phyloP scores from a whole-genome alignment of 352 stramenopile species.

The Phytopythium delawarense region DNA sequence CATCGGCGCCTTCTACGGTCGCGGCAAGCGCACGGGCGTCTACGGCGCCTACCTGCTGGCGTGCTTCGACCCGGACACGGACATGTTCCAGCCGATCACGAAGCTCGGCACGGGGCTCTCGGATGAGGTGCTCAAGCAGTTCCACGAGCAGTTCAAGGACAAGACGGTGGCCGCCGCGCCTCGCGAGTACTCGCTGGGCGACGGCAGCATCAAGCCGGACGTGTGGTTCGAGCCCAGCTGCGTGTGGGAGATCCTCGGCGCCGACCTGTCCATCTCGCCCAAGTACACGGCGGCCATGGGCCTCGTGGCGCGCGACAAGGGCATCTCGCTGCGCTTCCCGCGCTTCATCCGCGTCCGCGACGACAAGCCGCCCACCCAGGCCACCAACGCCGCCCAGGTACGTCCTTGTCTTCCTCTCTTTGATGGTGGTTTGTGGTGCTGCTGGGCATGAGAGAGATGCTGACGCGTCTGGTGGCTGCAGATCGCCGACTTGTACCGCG shows the following conservation, averaged over 20 bases:
- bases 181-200: conserved; percentile 90
- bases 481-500: conserved; percentile 80
- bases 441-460: not conserved
- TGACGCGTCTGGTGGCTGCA: conserved; percentile 11
- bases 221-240: conserved; percentile 96
- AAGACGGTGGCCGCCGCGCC: conserved; percentile 81
- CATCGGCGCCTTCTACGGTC: conserved; percentile 97
- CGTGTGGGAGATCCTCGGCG: conserved; percentile 98
- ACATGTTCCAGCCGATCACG: conserved; percentile 98
- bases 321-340: conserved; percentile 98
- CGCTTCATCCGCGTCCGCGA: conserved; percentile 96
- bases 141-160: conserved; percentile 81
- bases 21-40: conserved; percentile 94
- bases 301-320: conserved; percentile 87
- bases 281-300: conserved; percentile 96
- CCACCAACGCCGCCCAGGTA: conserved; percentile 96
- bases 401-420: not conserved
- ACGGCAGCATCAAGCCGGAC: conserved; percentile 83
- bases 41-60: conserved; percentile 99
- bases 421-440: not conserved
- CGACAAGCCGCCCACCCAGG: conserved; percentile 96
- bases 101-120: conserved; percentile 99
- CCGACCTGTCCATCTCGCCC: conserved; percentile 98
- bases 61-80: conserved; percentile 96
- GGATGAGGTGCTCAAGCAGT: conserved; percentile 96